Evolutionary conservation across 306 rosid species (phyloP).

Genomic region (Fragaria iinumae): DNA sequence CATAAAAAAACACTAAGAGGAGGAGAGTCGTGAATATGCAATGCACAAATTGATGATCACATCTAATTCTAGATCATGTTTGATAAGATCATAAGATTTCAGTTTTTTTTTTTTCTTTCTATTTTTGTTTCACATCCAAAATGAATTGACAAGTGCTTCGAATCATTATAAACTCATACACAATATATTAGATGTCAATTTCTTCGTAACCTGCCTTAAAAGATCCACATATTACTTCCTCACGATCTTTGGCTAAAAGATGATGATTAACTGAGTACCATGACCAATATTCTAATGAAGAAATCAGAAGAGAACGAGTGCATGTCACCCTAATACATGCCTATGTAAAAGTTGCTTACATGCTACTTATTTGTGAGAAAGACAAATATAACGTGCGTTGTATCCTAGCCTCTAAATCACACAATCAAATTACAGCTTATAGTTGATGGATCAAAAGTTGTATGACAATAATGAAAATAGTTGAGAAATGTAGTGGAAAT

Average conservation of each 20-base stretch:
- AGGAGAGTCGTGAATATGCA: not conserved
- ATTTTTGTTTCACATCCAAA: too few relatives aligned
- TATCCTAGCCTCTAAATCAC: too few relatives aligned
- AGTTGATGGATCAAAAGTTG: not conserved
- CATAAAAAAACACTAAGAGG: not conserved
- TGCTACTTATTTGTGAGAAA: too few relatives aligned
- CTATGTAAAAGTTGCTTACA: not conserved
- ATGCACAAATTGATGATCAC: not conserved
- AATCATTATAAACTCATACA: too few relatives aligned
- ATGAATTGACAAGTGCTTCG: too few relatives aligned
- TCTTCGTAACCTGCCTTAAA: too few relatives aligned
- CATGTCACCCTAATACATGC: not conserved
- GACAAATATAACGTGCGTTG: too few relatives aligned
- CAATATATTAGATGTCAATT: too few relatives aligned
- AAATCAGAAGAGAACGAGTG: not conserved
- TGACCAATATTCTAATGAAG: not conserved
- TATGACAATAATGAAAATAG: not conserved
- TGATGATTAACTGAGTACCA: too few relatives aligned
- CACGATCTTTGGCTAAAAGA: not conserved
- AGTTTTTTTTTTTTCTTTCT: too few relatives aligned
- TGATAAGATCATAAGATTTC: too few relatives aligned
- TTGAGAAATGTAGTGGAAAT: not conserved
- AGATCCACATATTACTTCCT: too few relatives aligned
- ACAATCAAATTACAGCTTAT: not conserved
- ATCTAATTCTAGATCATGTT: not conserved